These are phyloP conservation scores for Eimeria falciformis DNA, from an alignment of 169 alveolate species.

Conservation along the genomic window DNA sequence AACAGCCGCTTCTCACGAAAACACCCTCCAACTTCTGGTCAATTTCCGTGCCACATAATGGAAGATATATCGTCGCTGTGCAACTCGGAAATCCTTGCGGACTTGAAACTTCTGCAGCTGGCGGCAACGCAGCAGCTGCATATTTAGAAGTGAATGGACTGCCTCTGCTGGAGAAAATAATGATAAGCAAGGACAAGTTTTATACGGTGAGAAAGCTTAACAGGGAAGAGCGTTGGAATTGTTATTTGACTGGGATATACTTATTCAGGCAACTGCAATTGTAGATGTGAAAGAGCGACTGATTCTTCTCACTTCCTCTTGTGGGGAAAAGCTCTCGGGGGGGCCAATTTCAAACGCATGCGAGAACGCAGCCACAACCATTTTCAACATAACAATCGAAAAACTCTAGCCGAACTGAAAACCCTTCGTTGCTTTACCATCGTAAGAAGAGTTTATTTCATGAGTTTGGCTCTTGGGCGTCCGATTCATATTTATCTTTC, in stretches of 20 bases:
- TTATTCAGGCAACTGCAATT: constrained; percentile 10
- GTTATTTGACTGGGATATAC: neutral
- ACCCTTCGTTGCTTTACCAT: neutral
- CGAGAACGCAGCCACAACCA: constrained; percentile 36
- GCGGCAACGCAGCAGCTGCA: neutral
- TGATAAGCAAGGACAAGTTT: constrained; percentile 31
- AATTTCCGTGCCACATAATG: constrained; percentile 69
- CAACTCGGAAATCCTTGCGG: constrained; percentile 76
- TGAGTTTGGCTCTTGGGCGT: too few relatives aligned
- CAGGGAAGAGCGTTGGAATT: neutral
- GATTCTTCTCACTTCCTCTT: constrained; percentile 6
- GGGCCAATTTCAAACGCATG: neutral
- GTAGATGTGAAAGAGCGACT: constrained; percentile 45
- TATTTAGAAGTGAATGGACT: constrained; percentile 65
- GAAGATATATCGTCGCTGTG: constrained; percentile 48
- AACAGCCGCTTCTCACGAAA: neutral
- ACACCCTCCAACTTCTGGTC: constrained; percentile 76
- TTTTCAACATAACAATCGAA: constrained; percentile 44
- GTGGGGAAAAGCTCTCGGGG: neutral
- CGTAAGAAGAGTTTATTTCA: too few relatives aligned
- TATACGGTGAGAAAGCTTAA: constrained; percentile 23
- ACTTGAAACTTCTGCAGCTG: constrained; percentile 2
- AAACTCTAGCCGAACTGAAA: neutral
- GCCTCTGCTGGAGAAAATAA: constrained; percentile 6
- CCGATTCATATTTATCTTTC: too few relatives aligned